Percentiles rank a stretch among this genome's conserved stretches.
These are phyloP conservation scores for Phenoliferia sp. DNA, from an alignment of 1,284 basidiomycete genomes.

Conservation along the genomic window DNA sequence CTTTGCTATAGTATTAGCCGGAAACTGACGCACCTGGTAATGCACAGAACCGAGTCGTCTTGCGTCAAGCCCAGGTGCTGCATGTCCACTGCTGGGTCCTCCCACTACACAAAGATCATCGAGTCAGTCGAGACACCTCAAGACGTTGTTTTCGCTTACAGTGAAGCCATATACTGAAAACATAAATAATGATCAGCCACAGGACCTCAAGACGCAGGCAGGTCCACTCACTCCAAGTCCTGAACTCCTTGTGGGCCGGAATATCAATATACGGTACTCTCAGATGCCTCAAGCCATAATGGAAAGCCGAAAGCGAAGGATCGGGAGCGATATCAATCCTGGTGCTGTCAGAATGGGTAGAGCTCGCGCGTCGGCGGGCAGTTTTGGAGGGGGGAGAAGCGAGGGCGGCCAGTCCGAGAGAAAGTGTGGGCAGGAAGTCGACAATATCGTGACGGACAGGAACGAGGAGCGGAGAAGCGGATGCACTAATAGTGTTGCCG, in stretches of 20 bases:
- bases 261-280: slow-evolving; percentile 72
- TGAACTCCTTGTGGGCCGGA: slow-evolving; percentile 67
- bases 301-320: slow-evolving; percentile 54
- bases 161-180: slow-evolving; percentile 17
- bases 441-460: slow-evolving; percentile 10
- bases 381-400: slow-evolving; percentile 28
- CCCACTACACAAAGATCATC: slow-evolving; percentile 69
- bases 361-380: slow-evolving; percentile 11
- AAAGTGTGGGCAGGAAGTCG: slow-evolving; percentile 21
- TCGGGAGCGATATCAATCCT: slow-evolving; percentile 27
- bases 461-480: slow-evolving; percentile 43
- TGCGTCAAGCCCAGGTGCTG: slow-evolving; percentile 57
- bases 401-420: slow-evolving; percentile 27
- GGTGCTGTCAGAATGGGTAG: slow-evolving; percentile 19
- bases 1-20: background rate
- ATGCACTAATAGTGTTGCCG: slow-evolving; percentile 57
- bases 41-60: slow-evolving; percentile 67
- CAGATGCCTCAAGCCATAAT: slow-evolving; percentile 58
- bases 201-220: background rate
- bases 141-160: background rate
- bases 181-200: background rate
- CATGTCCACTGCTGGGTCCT: slow-evolving; percentile 75
- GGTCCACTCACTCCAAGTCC: slow-evolving; percentile 39
- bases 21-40: slow-evolving; percentile 54
- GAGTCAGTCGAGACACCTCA: too few species aligned